These are phyloP conservation scores for Tuber indicum DNA, from an alignment of 495 filamentous ascomycete species.

Conservation along the genomic window DNA sequence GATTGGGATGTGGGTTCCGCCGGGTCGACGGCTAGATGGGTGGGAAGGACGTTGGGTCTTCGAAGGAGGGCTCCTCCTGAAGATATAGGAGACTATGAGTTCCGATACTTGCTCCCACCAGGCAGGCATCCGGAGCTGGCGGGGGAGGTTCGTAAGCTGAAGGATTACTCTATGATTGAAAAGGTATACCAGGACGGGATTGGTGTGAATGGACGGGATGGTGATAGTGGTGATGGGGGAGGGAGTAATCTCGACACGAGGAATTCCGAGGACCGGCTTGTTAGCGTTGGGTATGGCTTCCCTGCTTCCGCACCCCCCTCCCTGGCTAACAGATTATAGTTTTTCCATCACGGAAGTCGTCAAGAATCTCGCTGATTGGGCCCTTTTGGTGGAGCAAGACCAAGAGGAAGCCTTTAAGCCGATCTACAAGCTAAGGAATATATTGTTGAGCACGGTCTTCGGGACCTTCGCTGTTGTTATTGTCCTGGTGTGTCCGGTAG, in stretches of 20 bases:
- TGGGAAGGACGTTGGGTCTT: constrained; percentile 25
- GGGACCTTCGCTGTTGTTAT: constrained; percentile 66
- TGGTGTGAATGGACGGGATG: constrained; percentile 15
- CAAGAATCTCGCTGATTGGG: constrained; percentile 62
- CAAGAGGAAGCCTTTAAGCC: constrained; percentile 67
- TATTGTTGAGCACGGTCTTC: constrained; percentile 78
- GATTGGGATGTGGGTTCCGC: neutral
- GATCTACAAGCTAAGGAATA: constrained; percentile 62
- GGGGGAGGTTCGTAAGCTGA: constrained; percentile 28
- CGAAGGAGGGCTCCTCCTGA: constrained; percentile 10
- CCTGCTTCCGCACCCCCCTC: constrained; percentile 36
- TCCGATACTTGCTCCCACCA: constrained; percentile 37
- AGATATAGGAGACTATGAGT: constrained; percentile 29
- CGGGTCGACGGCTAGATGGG: constrained; percentile 16
- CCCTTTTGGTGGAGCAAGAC: constrained; percentile 70
- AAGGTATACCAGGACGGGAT: constrained; percentile 30
- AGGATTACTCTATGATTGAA: constrained; percentile 29
- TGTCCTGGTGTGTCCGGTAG: constrained; percentile 63
- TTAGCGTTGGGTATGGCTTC: constrained; percentile 56
- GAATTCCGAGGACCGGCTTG: constrained; percentile 51
- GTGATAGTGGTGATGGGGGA: constrained; percentile 36
- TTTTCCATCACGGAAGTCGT: constrained; percentile 29
- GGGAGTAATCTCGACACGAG: constrained; percentile 43
- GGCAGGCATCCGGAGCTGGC: constrained; percentile 23
- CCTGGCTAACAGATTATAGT: constrained; percentile 10